Conservation (phyloP, 1,284 basidiomycete genomes). For the Hemileia vastatrix region DNA sequence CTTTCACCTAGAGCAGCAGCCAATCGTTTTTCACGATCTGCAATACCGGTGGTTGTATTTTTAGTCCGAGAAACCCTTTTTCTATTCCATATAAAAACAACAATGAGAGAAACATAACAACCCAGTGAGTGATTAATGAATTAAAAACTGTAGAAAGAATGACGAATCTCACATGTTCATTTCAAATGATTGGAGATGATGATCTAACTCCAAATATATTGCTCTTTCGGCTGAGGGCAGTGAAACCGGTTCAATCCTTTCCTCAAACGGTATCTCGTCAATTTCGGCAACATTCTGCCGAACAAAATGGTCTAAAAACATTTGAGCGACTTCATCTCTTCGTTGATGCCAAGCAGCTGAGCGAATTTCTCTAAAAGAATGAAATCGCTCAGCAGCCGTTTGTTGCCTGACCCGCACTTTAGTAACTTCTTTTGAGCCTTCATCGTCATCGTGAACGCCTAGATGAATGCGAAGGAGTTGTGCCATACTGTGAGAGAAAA, state of each 20-base stretch:
- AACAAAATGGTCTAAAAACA: conserved; percentile 57
- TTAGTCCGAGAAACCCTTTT: conserved; percentile 52
- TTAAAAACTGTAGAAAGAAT: conserved; percentile 27
- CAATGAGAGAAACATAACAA: conserved; percentile 48
- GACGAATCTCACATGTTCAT: conserved; percentile 54
- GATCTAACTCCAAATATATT: conserved; percentile 90
- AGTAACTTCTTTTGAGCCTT: conserved; percentile 62
- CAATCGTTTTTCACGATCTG: conserved; percentile 74
- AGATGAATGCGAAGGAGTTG: conserved; percentile 75
- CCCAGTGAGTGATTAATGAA: conserved; percentile 2
- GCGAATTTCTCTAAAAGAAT: conserved; percentile 89
- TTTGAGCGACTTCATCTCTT: conserved; percentile 70
- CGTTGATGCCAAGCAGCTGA: conserved; percentile 83
- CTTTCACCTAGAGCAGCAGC: conserved; percentile 78
- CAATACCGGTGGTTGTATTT: conserved; percentile 25
- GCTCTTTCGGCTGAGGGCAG: conserved; percentile 88
- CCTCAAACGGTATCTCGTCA: conserved; percentile 76
- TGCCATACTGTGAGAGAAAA: conserved; percentile 52
- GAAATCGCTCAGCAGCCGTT: conserved; percentile 83
- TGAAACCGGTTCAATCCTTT: conserved; percentile 58
- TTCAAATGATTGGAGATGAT: conserved; percentile 76
- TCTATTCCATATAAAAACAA: conserved; percentile 50
- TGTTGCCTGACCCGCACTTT: conserved; percentile 73
- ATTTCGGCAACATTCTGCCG: conserved; percentile 86
- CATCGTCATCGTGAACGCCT: conserved; percentile 77